These are phyloP conservation scores for Cavenderia fasciculata DNA, from an alignment of 78 protist species.

Conservation along the genomic window DNA sequence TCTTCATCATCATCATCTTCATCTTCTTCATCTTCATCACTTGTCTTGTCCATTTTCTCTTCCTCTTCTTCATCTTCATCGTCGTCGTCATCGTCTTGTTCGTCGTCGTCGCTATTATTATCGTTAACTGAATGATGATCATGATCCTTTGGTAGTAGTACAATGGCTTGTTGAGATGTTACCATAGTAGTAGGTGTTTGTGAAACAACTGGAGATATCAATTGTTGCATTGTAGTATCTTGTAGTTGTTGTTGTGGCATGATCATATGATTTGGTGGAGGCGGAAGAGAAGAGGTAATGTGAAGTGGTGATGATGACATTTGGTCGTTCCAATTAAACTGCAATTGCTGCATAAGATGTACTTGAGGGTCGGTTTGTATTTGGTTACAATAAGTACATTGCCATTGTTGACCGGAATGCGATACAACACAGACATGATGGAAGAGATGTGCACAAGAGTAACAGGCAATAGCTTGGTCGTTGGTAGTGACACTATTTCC, in stretches of 20 bases:
- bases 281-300: no score
- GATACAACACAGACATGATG: no score
- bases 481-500: no score
- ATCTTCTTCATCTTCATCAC: slow-evolving; percentile 33
- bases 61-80: background rate
- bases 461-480: no score
- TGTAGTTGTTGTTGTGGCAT: no score
- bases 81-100: background rate
- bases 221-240: background rate
- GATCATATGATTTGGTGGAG: no score
- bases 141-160: background rate
- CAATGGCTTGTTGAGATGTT: background rate
- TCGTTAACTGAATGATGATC: background rate
- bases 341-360: no score
- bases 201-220: background rate
- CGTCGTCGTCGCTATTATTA: background rate
- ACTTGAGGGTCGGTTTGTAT: no score
- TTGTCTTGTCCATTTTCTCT: no score
- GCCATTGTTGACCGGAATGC: no score
- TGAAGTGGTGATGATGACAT: background rate
- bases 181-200: background rate
- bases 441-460: no score
- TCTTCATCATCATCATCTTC: slow-evolving; percentile 53
- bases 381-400: no score
- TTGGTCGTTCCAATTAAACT: background rate